Conservation (phyloP, 495 filamentous ascomycete genomes). For the Annulohypoxylon stygium region DNA sequence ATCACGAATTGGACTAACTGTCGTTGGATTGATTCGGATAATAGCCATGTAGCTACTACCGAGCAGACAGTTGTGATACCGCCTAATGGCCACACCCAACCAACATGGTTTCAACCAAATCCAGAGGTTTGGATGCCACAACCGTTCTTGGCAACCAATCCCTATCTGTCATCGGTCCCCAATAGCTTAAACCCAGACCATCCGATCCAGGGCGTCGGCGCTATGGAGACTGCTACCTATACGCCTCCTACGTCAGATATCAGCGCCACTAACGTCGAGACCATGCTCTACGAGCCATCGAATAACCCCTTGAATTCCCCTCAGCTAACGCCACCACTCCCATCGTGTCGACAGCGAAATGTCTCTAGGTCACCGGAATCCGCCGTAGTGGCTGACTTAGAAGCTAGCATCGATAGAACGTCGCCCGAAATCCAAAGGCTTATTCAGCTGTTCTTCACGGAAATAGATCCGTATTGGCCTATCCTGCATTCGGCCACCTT, state of each 20-base stretch:
- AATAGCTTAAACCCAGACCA: constrained; percentile 10
- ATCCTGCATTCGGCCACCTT: constrained; percentile 53
- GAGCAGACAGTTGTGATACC: constrained; percentile 16
- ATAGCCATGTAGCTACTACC: constrained; percentile 16
- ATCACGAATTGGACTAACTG: constrained; percentile 35
- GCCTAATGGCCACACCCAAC: background rate
- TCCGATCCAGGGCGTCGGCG: constrained; percentile 2
- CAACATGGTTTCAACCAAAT: constrained; percentile 32
- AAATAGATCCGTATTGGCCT: constrained; percentile 53
- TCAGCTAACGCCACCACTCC: constrained; percentile 2
- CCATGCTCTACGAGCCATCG: constrained; percentile 2
- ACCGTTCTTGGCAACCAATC: constrained; percentile 14
- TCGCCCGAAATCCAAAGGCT: constrained; percentile 41
- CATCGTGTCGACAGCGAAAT: constrained; percentile 10
- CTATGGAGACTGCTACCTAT: background rate
- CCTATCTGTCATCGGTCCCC: constrained; percentile 3
- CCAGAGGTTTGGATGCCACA: constrained; percentile 25
- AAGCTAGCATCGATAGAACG: constrained; percentile 24
- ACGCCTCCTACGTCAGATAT: constrained; percentile 4
- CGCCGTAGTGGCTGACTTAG: constrained; percentile 6
- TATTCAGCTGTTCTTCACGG: constrained; percentile 46
- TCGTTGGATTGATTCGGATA: constrained; percentile 19
- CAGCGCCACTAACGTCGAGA: constrained; percentile 4
- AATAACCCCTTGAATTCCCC: background rate
- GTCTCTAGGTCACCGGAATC: background rate